These are phyloP conservation scores for Aegilops umbellulata DNA, from an alignment of 176 grass and related monocot species.

Conservation along the genomic window DNA sequence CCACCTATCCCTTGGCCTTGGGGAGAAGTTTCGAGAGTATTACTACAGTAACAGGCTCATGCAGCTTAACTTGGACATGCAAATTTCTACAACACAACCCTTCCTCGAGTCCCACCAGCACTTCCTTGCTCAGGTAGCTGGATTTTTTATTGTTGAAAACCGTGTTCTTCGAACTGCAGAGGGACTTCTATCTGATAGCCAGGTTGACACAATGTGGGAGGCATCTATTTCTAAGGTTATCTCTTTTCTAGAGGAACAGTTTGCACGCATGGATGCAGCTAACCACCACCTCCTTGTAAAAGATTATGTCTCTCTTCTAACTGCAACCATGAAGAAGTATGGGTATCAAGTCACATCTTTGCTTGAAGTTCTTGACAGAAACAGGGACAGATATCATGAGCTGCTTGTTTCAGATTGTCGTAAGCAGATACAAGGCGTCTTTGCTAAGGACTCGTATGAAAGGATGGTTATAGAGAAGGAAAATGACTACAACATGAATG, in stretches of 20 bases:
- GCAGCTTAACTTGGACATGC: constrained; percentile 18
- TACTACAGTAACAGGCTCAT: constrained; percentile 16
- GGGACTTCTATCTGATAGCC: constrained; percentile 14
- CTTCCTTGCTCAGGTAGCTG: constrained; percentile 19
- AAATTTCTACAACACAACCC: constrained; percentile 12
- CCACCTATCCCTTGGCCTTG: constrained; percentile 6
- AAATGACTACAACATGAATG: constrained; percentile 14
- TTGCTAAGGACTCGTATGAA: constrained; percentile 6
- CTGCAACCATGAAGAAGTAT: constrained; percentile 11
- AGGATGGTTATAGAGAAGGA: neutral
- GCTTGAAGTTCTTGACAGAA: constrained; percentile 9
- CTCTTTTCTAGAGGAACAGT: neutral
- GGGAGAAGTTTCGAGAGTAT: neutral
- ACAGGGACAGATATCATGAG: constrained; percentile 1
- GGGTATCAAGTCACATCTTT: constrained; percentile 9
- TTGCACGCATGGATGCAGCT: neutral
- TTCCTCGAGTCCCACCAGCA: constrained; percentile 19
- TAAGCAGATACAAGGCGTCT: constrained; percentile 11
- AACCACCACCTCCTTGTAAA: constrained; percentile 18
- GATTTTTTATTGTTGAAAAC: constrained; percentile 16
- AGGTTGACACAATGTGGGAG: constrained; percentile 13
- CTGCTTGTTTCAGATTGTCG: constrained; percentile 7
- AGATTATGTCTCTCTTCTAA: constrained; percentile 11
- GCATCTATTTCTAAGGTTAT: constrained; percentile 12
- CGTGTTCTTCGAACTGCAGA: constrained; percentile 13